Conservation (phyloP, 805 yeast genomes). For the Teunomyces barrocoloradensis region DNA sequence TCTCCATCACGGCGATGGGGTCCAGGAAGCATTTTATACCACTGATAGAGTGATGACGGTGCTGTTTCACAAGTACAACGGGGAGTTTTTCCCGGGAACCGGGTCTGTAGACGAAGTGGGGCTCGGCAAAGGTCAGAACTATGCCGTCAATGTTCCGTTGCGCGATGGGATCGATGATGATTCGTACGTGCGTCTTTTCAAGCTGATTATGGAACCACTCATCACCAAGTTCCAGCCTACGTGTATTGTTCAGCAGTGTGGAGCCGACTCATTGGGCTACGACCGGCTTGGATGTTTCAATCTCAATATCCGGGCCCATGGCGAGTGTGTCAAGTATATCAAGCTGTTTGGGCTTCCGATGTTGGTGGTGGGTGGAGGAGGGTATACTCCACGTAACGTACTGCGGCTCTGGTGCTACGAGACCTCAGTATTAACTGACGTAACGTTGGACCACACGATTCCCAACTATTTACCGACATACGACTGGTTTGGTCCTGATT, state of each 20-base stretch:
- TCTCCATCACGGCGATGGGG: constrained; percentile 97
- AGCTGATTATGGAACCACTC: constrained; percentile 85
- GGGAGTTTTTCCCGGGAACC: constrained; percentile 96
- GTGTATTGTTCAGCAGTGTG: constrained; percentile 93
- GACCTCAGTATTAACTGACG: constrained; percentile 75
- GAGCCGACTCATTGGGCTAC: constrained; percentile 93
- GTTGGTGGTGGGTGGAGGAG: constrained; percentile 95
- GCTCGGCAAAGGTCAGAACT: constrained; percentile 83
- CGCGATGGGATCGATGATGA: constrained; percentile 96
- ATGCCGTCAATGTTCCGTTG: constrained; percentile 86
- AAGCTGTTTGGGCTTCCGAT: constrained; percentile 88
- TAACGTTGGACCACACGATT: constrained; percentile 39
- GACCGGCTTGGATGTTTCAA: constrained; percentile 95
- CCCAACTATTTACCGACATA: constrained; percentile 76
- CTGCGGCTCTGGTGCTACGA: constrained; percentile 95
- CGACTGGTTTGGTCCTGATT: constrained; percentile 87
- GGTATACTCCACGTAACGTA: constrained; percentile 94
- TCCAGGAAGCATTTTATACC: constrained; percentile 92
- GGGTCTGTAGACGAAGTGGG: constrained; percentile 91
- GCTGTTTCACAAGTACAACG: constrained; percentile 89
- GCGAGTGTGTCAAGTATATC: constrained; percentile 88
- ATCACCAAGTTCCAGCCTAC: constrained; percentile 91
- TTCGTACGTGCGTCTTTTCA: constrained; percentile 69
- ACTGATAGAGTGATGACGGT: constrained; percentile 97
- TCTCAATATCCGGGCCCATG: constrained; percentile 87